Evolutionary conservation across 2,329 filamentous ascomycete species (phyloP).

Genomic region (Colletotrichum liriopes): DNA sequence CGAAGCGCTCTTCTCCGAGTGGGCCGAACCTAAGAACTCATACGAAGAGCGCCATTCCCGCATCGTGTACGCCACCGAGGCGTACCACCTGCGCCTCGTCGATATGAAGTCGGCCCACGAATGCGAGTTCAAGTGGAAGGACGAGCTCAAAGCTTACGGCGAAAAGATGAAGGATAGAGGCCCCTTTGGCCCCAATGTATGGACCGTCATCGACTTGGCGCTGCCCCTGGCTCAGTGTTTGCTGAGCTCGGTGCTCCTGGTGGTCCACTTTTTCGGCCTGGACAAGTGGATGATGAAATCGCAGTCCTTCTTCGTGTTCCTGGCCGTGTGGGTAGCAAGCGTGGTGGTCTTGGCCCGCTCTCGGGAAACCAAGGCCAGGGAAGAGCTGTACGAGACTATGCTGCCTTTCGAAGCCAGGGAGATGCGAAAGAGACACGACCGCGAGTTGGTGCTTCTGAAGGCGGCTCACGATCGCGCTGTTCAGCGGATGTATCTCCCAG

Average conservation of each 20-base stretch:
- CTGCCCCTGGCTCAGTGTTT: constrained; percentile 5
- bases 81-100: constrained; percentile 22
- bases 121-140: constrained; percentile 37
- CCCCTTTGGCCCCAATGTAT: constrained; percentile 19
- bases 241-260: neutral
- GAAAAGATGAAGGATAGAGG: constrained; percentile 20
- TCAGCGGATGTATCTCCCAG: constrained; percentile 27
- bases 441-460: constrained; percentile 35
- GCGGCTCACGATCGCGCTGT: constrained; percentile 35
- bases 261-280: neutral
- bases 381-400: constrained; percentile 31
- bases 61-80: constrained; percentile 34
- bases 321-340: constrained; percentile 1
- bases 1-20: constrained; percentile 17
- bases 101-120: constrained; percentile 36
- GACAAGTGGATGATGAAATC: neutral
- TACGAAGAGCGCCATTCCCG: constrained; percentile 35
- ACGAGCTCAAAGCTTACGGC: constrained; percentile 25
- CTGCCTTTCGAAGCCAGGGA: constrained; percentile 30
- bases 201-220: constrained; percentile 19
- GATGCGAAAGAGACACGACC: constrained; percentile 33
- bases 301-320: constrained; percentile 1
- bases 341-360: neutral
- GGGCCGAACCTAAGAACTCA: constrained; percentile 17
- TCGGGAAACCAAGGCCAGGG: constrained; percentile 4